Conservation (phyloP, 202 grass and related monocot species). For the Bolboschoenoplectus hybrid region DNA sequence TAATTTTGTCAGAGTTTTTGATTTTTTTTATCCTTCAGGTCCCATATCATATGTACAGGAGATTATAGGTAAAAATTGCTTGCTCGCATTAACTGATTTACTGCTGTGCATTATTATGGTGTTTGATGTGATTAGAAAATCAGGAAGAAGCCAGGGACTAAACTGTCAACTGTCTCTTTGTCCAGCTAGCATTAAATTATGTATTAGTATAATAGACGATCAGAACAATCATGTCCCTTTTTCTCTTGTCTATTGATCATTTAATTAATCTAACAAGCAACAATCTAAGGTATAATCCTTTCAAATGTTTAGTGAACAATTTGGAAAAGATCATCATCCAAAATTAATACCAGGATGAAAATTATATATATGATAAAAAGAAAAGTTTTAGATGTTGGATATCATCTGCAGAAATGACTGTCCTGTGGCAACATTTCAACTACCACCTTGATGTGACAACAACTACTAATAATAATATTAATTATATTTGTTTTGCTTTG, state of each 20-base stretch:
- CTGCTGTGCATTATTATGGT: not conserved
- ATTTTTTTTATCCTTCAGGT: not conserved
- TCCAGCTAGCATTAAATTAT: not conserved
- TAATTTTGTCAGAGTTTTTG: not conserved
- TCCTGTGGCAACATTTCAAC: conserved; percentile 25
- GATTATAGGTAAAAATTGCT: not conserved
- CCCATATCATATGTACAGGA: not conserved
- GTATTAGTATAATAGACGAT: not conserved
- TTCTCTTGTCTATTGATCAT: not conserved
- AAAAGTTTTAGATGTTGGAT: not conserved
- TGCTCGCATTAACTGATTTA: not conserved
- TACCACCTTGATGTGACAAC: conserved; percentile 11
- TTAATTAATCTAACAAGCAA: not conserved
- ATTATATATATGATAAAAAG: not conserved
- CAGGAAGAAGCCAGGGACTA: not conserved
- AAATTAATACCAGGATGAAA: not conserved
- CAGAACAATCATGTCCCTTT: not conserved
- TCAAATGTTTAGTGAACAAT: not conserved
- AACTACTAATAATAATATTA: conserved; percentile 4
- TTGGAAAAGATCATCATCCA: not conserved
- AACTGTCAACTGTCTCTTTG: not conserved
- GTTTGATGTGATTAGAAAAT: not conserved
- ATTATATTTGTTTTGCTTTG: conserved; percentile 28
- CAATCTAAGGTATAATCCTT: not conserved
- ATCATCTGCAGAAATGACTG: not conserved